Evolutionary conservation across 768 basidiomycete genomes (phyloP).

Genomic region (Mycena vulgaris): DNA sequence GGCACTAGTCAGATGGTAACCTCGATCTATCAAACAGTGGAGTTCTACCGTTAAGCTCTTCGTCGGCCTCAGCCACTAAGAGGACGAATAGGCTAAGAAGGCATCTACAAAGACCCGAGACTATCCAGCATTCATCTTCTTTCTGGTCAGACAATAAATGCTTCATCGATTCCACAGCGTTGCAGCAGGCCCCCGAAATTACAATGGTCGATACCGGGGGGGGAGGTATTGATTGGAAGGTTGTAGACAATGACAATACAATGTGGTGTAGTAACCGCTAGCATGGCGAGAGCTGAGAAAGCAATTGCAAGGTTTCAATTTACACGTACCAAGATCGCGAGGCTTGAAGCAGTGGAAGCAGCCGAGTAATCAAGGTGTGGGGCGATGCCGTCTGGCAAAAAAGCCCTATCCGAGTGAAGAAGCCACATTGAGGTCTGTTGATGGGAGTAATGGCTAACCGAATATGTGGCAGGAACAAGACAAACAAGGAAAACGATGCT

Average conservation of each 20-base stretch:
- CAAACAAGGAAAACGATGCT: conserved; percentile 65
- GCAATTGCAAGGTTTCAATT: not conserved
- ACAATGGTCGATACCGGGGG: conserved; percentile 39
- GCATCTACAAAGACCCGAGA: conserved; percentile 42
- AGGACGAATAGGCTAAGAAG: conserved; percentile 49
- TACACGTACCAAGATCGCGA: conserved; percentile 46
- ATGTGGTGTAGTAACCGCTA: conserved; percentile 49
- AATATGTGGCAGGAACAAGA: conserved; percentile 6
- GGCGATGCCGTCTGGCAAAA: not conserved
- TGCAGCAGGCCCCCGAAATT: conserved; percentile 42
- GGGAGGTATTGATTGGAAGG: conserved; percentile 29
- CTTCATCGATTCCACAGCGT: conserved; percentile 25
- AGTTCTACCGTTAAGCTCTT: conserved; percentile 44
- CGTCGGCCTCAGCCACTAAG: conserved; percentile 37
- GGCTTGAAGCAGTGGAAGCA: conserved; percentile 30
- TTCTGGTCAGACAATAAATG: not conserved
- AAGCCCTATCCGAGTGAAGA: conserved; percentile 52
- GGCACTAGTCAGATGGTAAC: not conserved
- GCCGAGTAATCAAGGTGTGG: conserved; percentile 12
- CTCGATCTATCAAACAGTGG: not conserved
- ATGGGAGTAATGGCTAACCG: not conserved
- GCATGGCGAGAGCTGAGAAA: not conserved
- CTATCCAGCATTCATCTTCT: conserved; percentile 35
- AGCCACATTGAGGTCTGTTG: conserved; percentile 70
- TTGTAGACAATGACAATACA: conserved; percentile 28